phyloP scores from a whole-genome alignment of 2,329 filamentous ascomycete species.

The Colletotrichum spinosum region DNA sequence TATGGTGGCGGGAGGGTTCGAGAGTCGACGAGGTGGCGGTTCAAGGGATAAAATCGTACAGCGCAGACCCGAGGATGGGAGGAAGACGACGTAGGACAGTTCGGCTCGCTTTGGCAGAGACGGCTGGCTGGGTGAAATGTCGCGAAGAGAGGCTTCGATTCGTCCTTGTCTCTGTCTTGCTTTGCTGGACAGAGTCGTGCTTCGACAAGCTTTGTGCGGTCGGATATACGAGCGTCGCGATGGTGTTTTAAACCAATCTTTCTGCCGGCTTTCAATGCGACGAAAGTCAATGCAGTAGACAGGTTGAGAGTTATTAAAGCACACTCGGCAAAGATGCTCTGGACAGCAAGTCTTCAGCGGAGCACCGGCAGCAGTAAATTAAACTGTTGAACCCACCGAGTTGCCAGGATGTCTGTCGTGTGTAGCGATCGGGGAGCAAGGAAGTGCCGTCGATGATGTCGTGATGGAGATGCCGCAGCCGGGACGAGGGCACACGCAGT shows the following conservation, averaged over 20 bases:
- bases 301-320: not conserved
- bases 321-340: not conserved
- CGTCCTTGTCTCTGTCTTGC: not conserved
- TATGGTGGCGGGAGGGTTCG: not conserved
- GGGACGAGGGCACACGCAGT: not conserved
- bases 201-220: conserved; percentile 28
- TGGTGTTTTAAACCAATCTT: conserved; percentile 37
- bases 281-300: conserved; percentile 3
- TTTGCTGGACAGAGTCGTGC: no score
- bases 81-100: conserved; percentile 1
- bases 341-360: not conserved
- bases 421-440: not conserved
- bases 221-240: conserved; percentile 33
- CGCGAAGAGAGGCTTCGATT: not conserved
- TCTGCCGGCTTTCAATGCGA: conserved; percentile 28
- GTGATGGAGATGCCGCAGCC: not conserved
- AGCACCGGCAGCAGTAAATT: not conserved
- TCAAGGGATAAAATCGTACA: conserved; percentile 7
- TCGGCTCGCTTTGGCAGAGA: conserved; percentile 11
- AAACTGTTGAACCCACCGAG: not conserved
- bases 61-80: conserved; percentile 23
- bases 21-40: not conserved
- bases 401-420: not conserved
- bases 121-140: not conserved
- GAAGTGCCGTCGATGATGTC: not conserved